Base-by-base conservation (phyloP, 108 stramenopile genomes). In the Aureococcus anophagefferens region DNA sequence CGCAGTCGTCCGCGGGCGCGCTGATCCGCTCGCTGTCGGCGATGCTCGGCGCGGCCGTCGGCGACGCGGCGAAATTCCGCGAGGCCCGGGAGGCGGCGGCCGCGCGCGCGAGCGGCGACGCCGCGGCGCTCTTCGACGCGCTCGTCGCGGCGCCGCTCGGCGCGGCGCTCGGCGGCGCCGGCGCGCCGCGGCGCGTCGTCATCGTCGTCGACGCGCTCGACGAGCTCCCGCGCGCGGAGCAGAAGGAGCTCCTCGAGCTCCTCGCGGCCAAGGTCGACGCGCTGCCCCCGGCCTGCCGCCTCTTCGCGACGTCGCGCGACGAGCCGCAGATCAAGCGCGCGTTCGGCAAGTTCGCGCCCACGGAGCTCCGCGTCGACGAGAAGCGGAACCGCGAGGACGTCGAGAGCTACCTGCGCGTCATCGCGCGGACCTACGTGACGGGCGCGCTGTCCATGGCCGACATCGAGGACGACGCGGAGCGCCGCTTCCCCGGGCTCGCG, bases 301-400 rank as follows among this genome's bases (percentile, higher is more conserved):
- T 59, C 51, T 18, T 59, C 51, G 51, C 25, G 25, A 59, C 51
- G 51, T 9, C 7, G 1, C 51, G 25, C 17, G 51, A 59, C 21
- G 51, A 59, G 51, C 21, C 51, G 40, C 40, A 44, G 3, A 59
- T 59, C 25, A 59, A 59, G 25, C 7, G 7, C 25, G 51, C 51
- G 21, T 28, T 59, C 7, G 1, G 21, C 17, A 11, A 4, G 7
- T 16, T 25, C 51, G 25, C 51, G 51, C 51, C 51, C 7, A 25
- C 51, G 51, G 51, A 59, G 51, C 51, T 59, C 51, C 14, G 51
- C 51, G 51, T 59, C 51, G 51, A 59, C 51, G 51, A 59, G 51
- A 11, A 3, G 51, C 51, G 51, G 51, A 59, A 59, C 51, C 51
- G 14, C 21, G 21, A 59, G 13, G 51, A 59, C 51, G 51, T 59